A percentile compares a stretch with the other conserved stretches of the same genome.
phyloP scores from a whole-genome alignment of 805 yeast genomes.

The Groenewaldozyma tartarivorans region DNA sequence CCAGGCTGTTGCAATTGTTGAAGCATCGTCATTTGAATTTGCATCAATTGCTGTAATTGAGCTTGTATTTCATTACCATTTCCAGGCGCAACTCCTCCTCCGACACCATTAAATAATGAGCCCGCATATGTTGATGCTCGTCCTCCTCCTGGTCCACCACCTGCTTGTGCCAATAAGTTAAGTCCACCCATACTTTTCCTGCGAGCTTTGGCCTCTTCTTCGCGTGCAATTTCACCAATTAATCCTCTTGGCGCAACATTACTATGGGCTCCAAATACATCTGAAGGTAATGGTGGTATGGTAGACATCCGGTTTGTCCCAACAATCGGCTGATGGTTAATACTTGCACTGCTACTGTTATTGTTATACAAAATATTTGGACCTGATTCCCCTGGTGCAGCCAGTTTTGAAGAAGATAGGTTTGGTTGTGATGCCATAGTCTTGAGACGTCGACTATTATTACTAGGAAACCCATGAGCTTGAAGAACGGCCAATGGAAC shows the following conservation, averaged over 20 bases:
- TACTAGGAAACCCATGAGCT: slow-evolving; percentile 30
- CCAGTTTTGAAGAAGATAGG: slow-evolving; percentile 1
- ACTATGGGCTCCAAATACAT: slow-evolving; percentile 3
- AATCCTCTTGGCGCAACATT: slow-evolving; percentile 24
- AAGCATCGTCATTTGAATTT: slow-evolving; percentile 25
- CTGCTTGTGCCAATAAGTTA: not conserved
- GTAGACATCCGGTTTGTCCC: not conserved
- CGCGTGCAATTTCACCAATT: slow-evolving; percentile 31
- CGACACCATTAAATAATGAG: slow-evolving; percentile 9
- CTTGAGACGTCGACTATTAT: slow-evolving; percentile 11
- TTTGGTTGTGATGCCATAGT: slow-evolving; percentile 13
- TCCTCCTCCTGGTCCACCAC: not conserved
- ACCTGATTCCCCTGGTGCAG: not conserved
- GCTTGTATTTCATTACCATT: slow-evolving; percentile 18
- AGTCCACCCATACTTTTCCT: slow-evolving; percentile 14
- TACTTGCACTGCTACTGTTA: not conserved
- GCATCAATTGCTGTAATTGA: slow-evolving; percentile 26
- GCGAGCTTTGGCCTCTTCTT: slow-evolving; percentile 28
- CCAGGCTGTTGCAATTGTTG: slow-evolving; percentile 15
- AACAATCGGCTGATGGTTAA: not conserved
- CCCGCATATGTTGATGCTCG: slow-evolving; percentile 5
- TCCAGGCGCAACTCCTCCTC: not conserved
- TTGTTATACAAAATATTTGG: not conserved
- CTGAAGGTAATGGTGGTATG: not conserved
- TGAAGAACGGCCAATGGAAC: slow-evolving; percentile 32